Evolutionary conservation across 768 basidiomycete species (phyloP), one percentile per base, ranked within the genome.

Genomic region (Kwoniella dejecticola): DNA sequence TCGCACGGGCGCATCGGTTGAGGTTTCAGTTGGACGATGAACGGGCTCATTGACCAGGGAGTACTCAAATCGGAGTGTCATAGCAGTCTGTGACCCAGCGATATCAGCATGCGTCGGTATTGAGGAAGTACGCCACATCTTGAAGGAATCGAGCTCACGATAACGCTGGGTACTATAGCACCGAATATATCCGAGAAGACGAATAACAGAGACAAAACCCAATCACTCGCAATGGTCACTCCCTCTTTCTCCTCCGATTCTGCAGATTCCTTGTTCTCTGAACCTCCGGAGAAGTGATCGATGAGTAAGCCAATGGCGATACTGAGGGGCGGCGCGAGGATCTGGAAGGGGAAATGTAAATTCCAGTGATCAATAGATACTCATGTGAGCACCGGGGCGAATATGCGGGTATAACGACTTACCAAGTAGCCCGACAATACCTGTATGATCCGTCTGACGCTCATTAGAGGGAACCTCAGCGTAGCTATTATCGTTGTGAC

Each of bases 11-110:
- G 48, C 56, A 24, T 57, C 56, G 31, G 56, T 36, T 1, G 56
- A 57, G 30, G 24, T 7, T 12, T 46, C 56, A 15, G 31, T 33
- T 3, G 56, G 33, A 30, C 56, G 30, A 7, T 48, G 29, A 44
- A 26, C n/a, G 8, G 33, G 45, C 21, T 57, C 56, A 17, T 40
- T 27, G 17, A 30, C 24, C 10, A 57, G 31, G 5, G 56, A 57
- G 33, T 57, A 46, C 26, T 57, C 56, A 33, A 57, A 48, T 17
- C 56, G 56, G 15, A 57, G 46, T 5, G 56, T 57, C 56, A 57
- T 57, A 29, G 56, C 56, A 23, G 46, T 57, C 56, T 56, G 27
- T 26, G 10, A n/a, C 12, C 19, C 26, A 38, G 52, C 33, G 13
- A 24, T 33, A 17, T 13, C 15, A 26, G 5, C 36, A n/a, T 8